Conservation (phyloP, 192 early-diverging fungal genomes). For the Spizellomyces punctatus region DNA sequence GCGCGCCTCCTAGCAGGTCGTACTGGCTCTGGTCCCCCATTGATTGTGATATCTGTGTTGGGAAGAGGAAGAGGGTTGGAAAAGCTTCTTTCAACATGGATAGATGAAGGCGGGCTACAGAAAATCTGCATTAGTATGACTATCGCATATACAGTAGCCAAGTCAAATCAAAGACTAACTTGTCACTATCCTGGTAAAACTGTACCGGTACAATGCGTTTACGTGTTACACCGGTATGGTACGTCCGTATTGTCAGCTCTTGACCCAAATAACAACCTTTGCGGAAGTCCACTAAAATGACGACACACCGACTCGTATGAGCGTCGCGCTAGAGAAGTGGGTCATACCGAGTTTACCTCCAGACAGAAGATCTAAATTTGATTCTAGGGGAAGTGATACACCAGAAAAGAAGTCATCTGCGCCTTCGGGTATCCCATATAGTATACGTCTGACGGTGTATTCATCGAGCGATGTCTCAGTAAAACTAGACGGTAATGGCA, state of each 20-base stretch:
- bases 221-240: slow-evolving; percentile 90
- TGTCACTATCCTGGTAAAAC: slow-evolving; percentile 51
- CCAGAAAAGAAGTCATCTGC: slow-evolving; percentile 73
- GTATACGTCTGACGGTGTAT: slow-evolving; percentile 77
- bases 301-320: neutral
- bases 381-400: slow-evolving; percentile 81
- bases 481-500: slow-evolving; percentile 56
- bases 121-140: slow-evolving; percentile 25
- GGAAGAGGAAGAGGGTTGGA: slow-evolving; percentile 23
- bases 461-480: slow-evolving; percentile 51
- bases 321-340: neutral
- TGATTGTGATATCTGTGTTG: slow-evolving; percentile 34
- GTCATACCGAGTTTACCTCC: slow-evolving; percentile 62
- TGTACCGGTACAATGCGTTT: slow-evolving; percentile 89
- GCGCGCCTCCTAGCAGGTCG: neutral
- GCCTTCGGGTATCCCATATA: slow-evolving; percentile 92
- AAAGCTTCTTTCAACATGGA: slow-evolving; percentile 37
- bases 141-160: slow-evolving; percentile 21
- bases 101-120: slow-evolving; percentile 34
- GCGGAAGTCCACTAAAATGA: slow-evolving; percentile 79
- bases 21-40: neutral
- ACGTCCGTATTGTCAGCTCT: slow-evolving; percentile 95
- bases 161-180: slow-evolving; percentile 33
- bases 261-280: slow-evolving; percentile 99
- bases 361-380: slow-evolving; percentile 88